Percentiles rank a stretch among this genome's conserved stretches.
phyloP scores from a whole-genome alignment of 1,139 yeast species.

The Torulaspora pretoriensis region DNA sequence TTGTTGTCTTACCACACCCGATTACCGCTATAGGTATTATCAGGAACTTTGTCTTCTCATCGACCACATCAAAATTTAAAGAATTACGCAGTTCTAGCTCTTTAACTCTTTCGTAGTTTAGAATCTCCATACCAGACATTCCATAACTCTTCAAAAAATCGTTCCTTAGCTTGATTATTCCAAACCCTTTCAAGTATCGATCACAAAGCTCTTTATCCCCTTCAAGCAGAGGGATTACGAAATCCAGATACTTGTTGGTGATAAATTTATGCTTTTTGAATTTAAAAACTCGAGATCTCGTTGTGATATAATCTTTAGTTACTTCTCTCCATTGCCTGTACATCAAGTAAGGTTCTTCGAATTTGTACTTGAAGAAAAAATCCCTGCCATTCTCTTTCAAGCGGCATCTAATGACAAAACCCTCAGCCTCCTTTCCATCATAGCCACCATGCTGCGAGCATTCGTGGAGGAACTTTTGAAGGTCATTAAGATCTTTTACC shows the following conservation, averaged over 20 bases:
- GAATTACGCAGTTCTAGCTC: slow-evolving; percentile 37
- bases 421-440: slow-evolving; percentile 74
- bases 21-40: slow-evolving; percentile 83
- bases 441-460: slow-evolving; percentile 68
- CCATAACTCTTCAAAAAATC: slow-evolving; percentile 50
- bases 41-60: slow-evolving; percentile 48
- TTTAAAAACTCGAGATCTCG: slow-evolving; percentile 43
- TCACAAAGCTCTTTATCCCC: slow-evolving; percentile 44
- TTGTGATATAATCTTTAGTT: slow-evolving; percentile 56
- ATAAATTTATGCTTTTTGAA: slow-evolving; percentile 54
- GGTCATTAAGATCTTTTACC: slow-evolving; percentile 39
- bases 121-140: slow-evolving; percentile 44
- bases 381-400: slow-evolving; percentile 36
- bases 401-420: slow-evolving; percentile 78
- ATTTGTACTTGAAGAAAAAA: slow-evolving; percentile 87
- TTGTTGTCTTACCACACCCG: slow-evolving; percentile 94
- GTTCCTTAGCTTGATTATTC: slow-evolving; percentile 69
- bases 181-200: slow-evolving; percentile 54
- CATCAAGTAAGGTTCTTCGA: slow-evolving; percentile 90
- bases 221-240: slow-evolving; percentile 53
- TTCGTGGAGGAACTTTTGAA: slow-evolving; percentile 51
- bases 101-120: slow-evolving; percentile 37
- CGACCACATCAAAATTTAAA: slow-evolving; percentile 32
- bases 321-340: slow-evolving; percentile 89
- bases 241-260: slow-evolving; percentile 65